Conservation (phyloP, 306 rosid genomes). For the Acmispon strigosus region DNA sequence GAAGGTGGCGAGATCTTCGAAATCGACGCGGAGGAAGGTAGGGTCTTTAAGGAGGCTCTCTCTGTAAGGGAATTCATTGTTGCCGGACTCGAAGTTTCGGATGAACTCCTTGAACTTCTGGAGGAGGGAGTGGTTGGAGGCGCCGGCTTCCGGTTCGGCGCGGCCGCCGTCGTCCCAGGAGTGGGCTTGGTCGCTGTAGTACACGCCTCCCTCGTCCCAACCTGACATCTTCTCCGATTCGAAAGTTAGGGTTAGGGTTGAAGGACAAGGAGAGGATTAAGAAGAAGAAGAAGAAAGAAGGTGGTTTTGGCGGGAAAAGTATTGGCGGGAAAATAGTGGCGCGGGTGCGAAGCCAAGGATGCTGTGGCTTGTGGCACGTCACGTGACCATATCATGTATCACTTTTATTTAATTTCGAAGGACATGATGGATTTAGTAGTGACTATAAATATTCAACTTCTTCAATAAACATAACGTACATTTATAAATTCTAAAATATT, state of each 20-base stretch:
- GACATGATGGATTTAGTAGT: too few species aligned
- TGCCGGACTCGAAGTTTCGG: conserved; percentile 67
- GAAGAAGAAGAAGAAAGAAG: not conserved
- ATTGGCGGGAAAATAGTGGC: conserved; percentile 22
- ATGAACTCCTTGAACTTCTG: conserved; percentile 93
- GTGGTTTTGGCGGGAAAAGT: conserved; percentile 23
- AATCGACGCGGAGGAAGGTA: conserved; percentile 51
- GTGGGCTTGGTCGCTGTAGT: conserved; percentile 94
- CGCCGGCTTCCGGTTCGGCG: conserved; percentile 30
- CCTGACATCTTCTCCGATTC: conserved; percentile 61
- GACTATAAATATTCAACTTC: too few species aligned
- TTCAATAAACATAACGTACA: too few species aligned
- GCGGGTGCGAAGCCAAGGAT: not conserved
- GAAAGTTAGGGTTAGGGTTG: conserved; percentile 2
- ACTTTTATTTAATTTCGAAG: too few species aligned
- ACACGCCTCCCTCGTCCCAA: conserved; percentile 96
- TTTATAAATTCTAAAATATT: too few species aligned
- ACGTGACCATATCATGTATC: too few species aligned
- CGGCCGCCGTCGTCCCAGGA: conserved; percentile 55
- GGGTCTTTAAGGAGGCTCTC: conserved; percentile 75
- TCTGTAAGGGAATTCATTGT: conserved; percentile 70
- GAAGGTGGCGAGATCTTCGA: conserved; percentile 74
- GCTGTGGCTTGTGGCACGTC: not conserved
- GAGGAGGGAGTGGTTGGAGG: conserved; percentile 60
- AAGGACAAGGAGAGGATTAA: not conserved